Conservation (phyloP, 192 early-diverging fungal genomes). For the Haplosporangium gracile region DNA sequence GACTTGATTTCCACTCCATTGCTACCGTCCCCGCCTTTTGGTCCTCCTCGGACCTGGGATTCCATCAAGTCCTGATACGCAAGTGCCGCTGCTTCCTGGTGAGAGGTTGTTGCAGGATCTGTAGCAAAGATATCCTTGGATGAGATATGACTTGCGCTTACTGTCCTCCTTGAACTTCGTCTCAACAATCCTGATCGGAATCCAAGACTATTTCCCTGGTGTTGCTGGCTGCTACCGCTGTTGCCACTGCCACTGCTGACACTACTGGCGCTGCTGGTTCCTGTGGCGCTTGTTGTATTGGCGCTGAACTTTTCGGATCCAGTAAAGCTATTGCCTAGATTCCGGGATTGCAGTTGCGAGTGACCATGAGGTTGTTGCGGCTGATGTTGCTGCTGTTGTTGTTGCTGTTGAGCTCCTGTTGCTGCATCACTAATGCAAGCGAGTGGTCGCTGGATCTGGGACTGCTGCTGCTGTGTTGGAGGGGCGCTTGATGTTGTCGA, state of each 20-base stretch:
- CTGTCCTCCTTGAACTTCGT: slow-evolving; percentile 25
- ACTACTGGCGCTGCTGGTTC: background rate
- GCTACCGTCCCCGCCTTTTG: background rate
- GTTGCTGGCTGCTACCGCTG: background rate
- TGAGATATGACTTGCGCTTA: slow-evolving; percentile 48
- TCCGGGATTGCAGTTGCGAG: background rate
- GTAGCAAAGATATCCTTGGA: slow-evolving; percentile 19
- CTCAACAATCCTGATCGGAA: slow-evolving; percentile 15
- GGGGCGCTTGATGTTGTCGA: too few relatives aligned
- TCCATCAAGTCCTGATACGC: background rate
- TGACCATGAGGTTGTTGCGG: background rate
- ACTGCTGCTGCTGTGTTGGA: background rate
- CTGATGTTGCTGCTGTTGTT: background rate
- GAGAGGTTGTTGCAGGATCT: background rate
- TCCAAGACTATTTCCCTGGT: background rate
- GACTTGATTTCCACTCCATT: background rate
- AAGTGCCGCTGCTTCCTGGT: background rate
- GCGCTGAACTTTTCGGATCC: background rate
- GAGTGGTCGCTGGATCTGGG: background rate
- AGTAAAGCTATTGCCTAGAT: background rate
- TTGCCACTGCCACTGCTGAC: background rate
- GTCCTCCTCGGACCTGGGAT: background rate
- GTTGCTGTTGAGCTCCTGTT: background rate
- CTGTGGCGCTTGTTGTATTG: background rate
- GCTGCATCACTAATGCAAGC: background rate